Evolutionary conservation across 2,329 filamentous ascomycete genomes (phyloP).

Genomic region (Trichoderma koningiopsis): DNA sequence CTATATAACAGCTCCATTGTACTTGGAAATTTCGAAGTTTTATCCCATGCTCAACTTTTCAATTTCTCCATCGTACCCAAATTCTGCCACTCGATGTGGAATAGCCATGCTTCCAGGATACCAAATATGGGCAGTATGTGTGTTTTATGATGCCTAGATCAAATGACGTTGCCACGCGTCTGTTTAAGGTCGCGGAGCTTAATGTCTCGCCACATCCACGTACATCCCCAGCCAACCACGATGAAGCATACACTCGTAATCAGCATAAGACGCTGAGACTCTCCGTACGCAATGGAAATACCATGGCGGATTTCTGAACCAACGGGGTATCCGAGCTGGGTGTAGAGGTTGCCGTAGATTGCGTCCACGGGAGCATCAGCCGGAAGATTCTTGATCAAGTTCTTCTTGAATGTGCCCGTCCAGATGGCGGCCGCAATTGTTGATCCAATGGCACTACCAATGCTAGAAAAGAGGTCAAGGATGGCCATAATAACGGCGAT

Average conservation of each 20-base stretch:
- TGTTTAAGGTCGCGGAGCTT: conserved; percentile 50
- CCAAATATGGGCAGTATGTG: neutral
- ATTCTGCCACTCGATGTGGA: neutral
- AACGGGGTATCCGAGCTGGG: conserved; percentile 55
- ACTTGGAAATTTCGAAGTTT: neutral
- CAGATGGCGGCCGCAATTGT: conserved; percentile 66
- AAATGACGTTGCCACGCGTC: conserved; percentile 44
- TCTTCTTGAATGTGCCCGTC: conserved; percentile 59
- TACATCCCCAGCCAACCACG: conserved; percentile 40
- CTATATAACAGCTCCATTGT: neutral
- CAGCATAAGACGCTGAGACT: conserved; percentile 55
- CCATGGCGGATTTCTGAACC: conserved; percentile 54
- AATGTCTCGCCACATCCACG: conserved; percentile 54
- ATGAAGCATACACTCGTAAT: conserved; percentile 51
- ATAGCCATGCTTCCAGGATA: neutral
- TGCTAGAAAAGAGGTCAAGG: conserved; percentile 59
- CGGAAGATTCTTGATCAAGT: conserved; percentile 54
- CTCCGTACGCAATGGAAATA: conserved; percentile 62
- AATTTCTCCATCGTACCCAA: no score
- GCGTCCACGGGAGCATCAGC: conserved; percentile 40
- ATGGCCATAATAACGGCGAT: conserved; percentile 64
- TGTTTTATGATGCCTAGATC: conserved; percentile 33
- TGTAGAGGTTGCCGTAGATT: conserved; percentile 53
- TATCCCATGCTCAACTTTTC: neutral
- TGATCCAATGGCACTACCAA: conserved; percentile 61